Conservation (phyloP, 2,329 filamentous ascomycete genomes). For the Ceratocystiopsis minuta region DNA sequence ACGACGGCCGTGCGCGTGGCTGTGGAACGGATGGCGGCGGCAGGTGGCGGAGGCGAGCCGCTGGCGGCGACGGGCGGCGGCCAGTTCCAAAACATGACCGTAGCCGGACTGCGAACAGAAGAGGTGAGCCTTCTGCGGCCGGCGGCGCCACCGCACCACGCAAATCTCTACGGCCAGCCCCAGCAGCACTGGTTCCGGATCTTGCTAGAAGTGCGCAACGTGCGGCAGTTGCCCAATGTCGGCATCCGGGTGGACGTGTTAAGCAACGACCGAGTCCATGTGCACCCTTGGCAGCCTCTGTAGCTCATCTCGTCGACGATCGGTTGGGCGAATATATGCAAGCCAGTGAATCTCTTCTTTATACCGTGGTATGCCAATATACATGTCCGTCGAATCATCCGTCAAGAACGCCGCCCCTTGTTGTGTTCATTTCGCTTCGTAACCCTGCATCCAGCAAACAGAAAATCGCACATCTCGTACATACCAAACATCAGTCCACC, state of each 20-base stretch:
- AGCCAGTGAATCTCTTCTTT: too few species aligned
- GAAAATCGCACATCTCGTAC: too few species aligned
- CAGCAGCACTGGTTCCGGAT: conserved; percentile 26
- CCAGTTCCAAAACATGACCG: conserved; percentile 50
- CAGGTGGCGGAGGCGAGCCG: not conserved
- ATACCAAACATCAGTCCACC: too few species aligned
- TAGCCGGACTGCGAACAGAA: conserved; percentile 16
- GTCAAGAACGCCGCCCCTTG: too few species aligned
- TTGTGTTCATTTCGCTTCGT: too few species aligned
- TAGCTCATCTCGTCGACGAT: too few species aligned
- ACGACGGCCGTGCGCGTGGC: conserved; percentile 42
- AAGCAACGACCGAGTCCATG: conserved; percentile 27
- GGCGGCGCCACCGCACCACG: not conserved
- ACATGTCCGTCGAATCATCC: too few species aligned
- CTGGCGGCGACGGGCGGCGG: conserved; percentile 53
- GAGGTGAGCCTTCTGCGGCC: conserved; percentile 4
- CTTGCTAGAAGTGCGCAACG: conserved; percentile 63
- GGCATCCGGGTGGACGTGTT: conserved; percentile 35
- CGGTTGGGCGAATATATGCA: too few species aligned
- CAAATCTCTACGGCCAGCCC: not conserved
- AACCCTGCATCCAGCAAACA: too few species aligned
- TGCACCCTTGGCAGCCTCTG: conserved; percentile 24
- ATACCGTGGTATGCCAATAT: too few species aligned
- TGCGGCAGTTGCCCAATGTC: conserved; percentile 20
- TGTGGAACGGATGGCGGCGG: conserved; percentile 50